Evolutionary conservation across 768 basidiomycete genomes (phyloP), one percentile per base, ranked within the genome.

Genomic region (Tricholoma terreum): DNA sequence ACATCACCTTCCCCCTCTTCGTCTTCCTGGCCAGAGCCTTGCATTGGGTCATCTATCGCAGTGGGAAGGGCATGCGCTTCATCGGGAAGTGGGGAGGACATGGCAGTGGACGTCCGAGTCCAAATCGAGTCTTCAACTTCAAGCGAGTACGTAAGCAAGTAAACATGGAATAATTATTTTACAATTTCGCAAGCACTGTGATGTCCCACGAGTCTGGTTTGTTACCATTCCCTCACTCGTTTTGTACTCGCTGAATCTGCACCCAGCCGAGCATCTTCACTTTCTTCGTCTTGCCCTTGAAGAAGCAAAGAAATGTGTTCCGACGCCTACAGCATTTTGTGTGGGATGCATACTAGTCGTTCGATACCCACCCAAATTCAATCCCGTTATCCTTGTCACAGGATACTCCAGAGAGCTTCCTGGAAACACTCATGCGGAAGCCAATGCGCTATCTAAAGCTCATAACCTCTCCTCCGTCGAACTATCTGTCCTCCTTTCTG

Each of bases 401-500:
- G 94, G 94, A 15, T 94, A 87, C 73, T 98, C 95, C 22, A 81
- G 97, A 65, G 94, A 98, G 68, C 79, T 98, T 0, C 78, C 84
- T 4, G 96, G 95, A 53, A 98, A 98, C 68, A 98, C 96, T 3
- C 96, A 99, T 70, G 96, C 95, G 10, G 96, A 99, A 75, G 93
- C 94, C 21, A 96, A 96, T 69, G 94, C 95, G 1, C 75, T 99
- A 53, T 68, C 81, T 40, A 97, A 98, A 66, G 82, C 85, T 5
- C 71, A 69, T 14, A 43, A 60, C n/a, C 74, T 86, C 36, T 74
- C 83, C 2, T 48, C 65, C 7, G 60, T 70, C 11, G 68, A 85
- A 42, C 68, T 90, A 38, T 66, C 75, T 12, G 67, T 82, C 34
- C 77, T 85, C 42, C 74, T 82, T 1, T 62, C 65, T 4, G 57